Evolutionary conservation across 148 eudicot genomes (phyloP).

Genomic region (Rhododendron mucronatum): DNA sequence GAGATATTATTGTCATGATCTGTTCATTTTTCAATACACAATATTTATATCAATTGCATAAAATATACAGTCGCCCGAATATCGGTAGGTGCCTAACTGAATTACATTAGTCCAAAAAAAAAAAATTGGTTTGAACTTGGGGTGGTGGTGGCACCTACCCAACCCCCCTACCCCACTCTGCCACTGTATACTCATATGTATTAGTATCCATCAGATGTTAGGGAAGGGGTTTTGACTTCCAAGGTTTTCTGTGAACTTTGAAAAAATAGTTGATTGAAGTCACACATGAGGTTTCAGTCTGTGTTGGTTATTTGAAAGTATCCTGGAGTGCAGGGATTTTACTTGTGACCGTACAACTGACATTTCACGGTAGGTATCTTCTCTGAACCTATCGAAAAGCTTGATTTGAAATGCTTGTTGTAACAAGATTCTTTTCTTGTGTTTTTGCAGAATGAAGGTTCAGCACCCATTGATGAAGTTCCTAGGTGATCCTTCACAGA

Average conservation of each 20-base stretch:
- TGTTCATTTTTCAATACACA: too few species aligned
- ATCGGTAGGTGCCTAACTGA: too few species aligned
- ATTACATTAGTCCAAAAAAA: too few species aligned
- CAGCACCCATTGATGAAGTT: neutral
- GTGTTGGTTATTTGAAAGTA: neutral
- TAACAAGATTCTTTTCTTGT: slow-evolving; percentile 1
- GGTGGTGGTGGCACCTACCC: too few species aligned
- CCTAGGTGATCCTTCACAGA: slow-evolving; percentile 12
- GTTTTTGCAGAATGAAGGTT: slow-evolving; percentile 13
- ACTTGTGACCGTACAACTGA: neutral
- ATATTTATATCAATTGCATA: too few species aligned
- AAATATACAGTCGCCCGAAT: too few species aligned
- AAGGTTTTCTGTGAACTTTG: neutral
- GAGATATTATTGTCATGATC: too few species aligned
- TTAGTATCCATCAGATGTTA: neutral
- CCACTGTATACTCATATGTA: neutral
- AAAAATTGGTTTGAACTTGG: too few species aligned
- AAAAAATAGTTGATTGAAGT: neutral
- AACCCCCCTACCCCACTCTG: too few species aligned
- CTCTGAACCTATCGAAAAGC: neutral
- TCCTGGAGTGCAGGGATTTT: neutral
- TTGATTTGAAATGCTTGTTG: neutral
- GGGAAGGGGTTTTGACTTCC: neutral
- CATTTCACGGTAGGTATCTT: neutral
- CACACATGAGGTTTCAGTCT: neutral